Conservation (phyloP, 345 rosid species). For the Litchi chinensis region DNA sequence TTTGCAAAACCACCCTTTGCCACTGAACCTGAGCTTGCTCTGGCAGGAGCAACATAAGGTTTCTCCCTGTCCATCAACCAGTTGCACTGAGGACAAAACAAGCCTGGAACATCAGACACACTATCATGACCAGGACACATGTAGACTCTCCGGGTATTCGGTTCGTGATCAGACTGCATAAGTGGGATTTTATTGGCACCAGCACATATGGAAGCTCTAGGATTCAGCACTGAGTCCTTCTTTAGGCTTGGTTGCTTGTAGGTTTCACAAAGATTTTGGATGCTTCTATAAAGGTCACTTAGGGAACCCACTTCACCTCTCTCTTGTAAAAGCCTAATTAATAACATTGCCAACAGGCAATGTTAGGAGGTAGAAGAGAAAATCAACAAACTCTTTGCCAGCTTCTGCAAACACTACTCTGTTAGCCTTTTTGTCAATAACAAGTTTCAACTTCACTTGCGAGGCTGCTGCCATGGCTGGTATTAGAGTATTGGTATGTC, state of each 20-base stretch:
- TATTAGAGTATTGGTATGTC: too few species aligned
- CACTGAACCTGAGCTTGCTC: background rate
- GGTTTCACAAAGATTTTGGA: constrained; percentile 17
- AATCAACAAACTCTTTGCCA: too few species aligned
- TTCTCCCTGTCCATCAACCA: too few species aligned
- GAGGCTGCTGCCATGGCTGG: background rate
- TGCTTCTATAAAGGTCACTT: constrained; percentile 18
- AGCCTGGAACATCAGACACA: background rate
- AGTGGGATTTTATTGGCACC: background rate
- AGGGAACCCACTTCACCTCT: constrained; percentile 19
- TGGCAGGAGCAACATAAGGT: background rate
- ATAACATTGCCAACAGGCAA: constrained; percentile 24
- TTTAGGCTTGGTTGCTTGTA: constrained; percentile 15
- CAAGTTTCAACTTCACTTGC: constrained; percentile 9
- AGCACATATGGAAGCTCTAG: background rate
- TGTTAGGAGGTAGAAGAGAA: constrained; percentile 18
- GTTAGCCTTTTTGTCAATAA: constrained; percentile 11
- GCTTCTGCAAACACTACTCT: constrained; percentile 31
- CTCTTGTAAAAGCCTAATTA: background rate
- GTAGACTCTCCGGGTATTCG: too few species aligned
- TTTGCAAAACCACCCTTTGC: constrained; percentile 35
- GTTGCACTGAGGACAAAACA: background rate
- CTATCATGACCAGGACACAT: too few species aligned
- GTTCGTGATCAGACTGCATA: background rate
- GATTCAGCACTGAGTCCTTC: constrained; percentile 22